Conservation (phyloP, 164 flowering plant genomes). For the Chloranthus sessilifolius region DNA sequence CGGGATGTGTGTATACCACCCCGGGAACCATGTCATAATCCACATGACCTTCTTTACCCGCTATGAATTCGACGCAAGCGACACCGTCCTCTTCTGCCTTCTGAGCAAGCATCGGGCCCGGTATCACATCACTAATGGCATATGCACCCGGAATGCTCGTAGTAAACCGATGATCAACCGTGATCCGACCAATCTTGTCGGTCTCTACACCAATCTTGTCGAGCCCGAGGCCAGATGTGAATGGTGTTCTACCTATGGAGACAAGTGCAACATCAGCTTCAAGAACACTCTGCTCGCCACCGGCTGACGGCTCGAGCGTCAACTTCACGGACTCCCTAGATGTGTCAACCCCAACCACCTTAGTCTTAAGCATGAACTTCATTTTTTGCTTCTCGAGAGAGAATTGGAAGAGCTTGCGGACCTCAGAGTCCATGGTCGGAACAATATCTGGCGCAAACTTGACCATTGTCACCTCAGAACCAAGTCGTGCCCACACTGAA, state of each 20-base stretch:
- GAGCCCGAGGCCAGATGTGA: constrained; percentile 63
- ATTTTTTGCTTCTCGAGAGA: constrained; percentile 76
- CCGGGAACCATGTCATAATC: constrained; percentile 84
- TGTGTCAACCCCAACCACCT: constrained; percentile 67
- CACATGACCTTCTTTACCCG: constrained; percentile 74
- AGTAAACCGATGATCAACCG: constrained; percentile 46
- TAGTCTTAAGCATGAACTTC: constrained; percentile 78
- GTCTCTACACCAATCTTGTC: constrained; percentile 39
- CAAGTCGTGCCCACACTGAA: constrained; percentile 85
- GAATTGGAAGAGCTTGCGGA: constrained; percentile 70
- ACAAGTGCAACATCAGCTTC: constrained; percentile 87
- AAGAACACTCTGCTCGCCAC: constrained; percentile 61
- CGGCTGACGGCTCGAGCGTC: constrained; percentile 69
- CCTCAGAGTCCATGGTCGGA: constrained; percentile 70
- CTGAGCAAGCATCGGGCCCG: constrained; percentile 90
- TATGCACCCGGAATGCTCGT: constrained; percentile 58
- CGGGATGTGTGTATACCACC: constrained; percentile 82
- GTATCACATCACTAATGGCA: constrained; percentile 85
- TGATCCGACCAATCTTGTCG: constrained; percentile 31
- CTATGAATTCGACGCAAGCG: constrained; percentile 74
- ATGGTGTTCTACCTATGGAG: constrained; percentile 73
- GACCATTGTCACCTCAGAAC: constrained; percentile 83
- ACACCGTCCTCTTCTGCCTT: constrained; percentile 94
- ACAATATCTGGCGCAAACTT: constrained; percentile 77
- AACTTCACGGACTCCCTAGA: constrained; percentile 50